Evolutionary conservation across 2,329 filamentous ascomycete species (phyloP).

Genomic region (Ophiostoma novo-ulmi): DNA sequence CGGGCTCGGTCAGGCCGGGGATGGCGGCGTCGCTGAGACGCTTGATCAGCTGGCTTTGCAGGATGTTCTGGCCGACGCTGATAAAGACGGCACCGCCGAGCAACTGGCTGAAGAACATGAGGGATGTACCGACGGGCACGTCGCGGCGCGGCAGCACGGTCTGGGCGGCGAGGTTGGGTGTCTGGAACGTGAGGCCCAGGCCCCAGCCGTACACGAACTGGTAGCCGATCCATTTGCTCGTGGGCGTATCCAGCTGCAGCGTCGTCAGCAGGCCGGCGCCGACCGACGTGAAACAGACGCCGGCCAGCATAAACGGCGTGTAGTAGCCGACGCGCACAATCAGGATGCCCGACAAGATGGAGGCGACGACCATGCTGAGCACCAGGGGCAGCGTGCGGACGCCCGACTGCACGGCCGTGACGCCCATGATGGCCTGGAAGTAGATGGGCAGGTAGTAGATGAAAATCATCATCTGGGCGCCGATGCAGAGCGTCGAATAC

Average conservation of each 20-base stretch:
- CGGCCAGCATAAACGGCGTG: conserved; percentile 24
- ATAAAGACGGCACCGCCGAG: conserved; percentile 25
- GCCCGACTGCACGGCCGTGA: conserved; percentile 38
- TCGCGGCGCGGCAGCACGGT: conserved; percentile 41
- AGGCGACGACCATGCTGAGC: conserved; percentile 37
- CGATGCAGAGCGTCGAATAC: conserved; percentile 12
- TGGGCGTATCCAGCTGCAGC: conserved; percentile 37
- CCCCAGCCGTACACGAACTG: conserved; percentile 44
- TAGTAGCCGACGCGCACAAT: conserved; percentile 38
- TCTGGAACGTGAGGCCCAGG: conserved; percentile 42
- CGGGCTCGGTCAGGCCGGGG: conserved; percentile 1
- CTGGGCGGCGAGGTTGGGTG: conserved; percentile 44
- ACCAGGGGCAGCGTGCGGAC: conserved; percentile 40
- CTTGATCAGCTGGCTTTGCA: conserved; percentile 24
- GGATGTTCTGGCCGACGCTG: conserved; percentile 24
- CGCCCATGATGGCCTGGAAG: conserved; percentile 43
- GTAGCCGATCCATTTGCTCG: conserved; percentile 35
- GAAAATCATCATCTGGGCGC: conserved; percentile 12
- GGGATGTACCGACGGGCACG: conserved; percentile 40
- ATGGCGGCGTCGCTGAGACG: conserved; percentile 15
- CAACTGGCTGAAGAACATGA: conserved; percentile 40
- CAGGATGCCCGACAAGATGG: conserved; percentile 36
- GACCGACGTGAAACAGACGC: conserved; percentile 24
- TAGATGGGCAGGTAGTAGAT: conserved; percentile 33
- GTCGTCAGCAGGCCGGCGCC: conserved; percentile 50